Conservation (phyloP, 202 grass and related monocot species). For the Schoenoplectus tabernaemontani region DNA sequence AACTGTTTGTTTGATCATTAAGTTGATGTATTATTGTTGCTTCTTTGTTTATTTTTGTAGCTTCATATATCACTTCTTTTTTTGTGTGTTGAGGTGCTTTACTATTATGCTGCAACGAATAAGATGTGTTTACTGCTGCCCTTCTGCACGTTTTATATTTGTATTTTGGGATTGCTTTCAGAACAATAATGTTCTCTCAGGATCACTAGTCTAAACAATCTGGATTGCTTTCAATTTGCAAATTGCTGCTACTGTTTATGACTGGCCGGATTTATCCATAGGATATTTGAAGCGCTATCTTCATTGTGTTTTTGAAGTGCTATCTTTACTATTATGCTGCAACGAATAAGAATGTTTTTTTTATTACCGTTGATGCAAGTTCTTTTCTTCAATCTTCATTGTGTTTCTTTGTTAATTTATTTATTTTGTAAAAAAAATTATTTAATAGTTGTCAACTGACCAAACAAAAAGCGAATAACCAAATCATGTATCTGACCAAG, state of each 20-base stretch:
- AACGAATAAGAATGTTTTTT: too few relatives aligned
- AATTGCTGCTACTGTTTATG: neutral
- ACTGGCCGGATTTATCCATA: neutral
- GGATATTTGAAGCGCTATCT: neutral
- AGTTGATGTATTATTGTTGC: constrained; percentile 3
- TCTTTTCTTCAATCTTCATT: too few relatives aligned
- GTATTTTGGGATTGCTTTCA: neutral
- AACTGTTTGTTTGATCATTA: neutral
- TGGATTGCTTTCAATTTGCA: neutral
- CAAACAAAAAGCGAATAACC: neutral
- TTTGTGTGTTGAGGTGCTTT: neutral
- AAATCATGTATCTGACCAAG: neutral
- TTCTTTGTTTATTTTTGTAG: neutral
- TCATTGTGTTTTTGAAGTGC: too few relatives aligned
- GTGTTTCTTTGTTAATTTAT: too few relatives aligned
- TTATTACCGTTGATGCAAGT: too few relatives aligned
- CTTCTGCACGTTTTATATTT: neutral
- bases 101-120: neutral
- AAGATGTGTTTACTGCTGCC: neutral
- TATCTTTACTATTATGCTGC: too few relatives aligned
- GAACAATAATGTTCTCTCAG: too few relatives aligned
- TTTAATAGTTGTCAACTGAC: too few relatives aligned
- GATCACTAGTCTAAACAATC: neutral
- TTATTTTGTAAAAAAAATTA: too few relatives aligned
- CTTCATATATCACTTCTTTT: neutral